Conservation (phyloP, 1,284 basidiomycete genomes). For the Trichosporon ovoides region DNA sequence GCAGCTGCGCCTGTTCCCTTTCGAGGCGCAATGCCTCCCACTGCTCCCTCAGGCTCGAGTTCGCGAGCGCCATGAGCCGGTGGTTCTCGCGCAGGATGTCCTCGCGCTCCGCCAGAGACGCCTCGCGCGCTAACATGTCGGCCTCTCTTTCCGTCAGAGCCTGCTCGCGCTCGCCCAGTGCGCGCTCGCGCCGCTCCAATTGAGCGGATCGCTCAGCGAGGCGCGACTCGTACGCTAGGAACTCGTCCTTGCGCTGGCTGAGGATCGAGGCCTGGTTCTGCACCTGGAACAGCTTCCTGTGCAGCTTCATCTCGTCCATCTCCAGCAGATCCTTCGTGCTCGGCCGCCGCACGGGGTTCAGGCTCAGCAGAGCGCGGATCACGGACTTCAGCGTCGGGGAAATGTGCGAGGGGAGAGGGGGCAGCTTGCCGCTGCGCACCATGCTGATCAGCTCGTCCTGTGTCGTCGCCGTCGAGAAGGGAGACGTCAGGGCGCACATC, state of each 20-base stretch:
- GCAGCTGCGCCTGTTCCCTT: constrained; percentile 51
- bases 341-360: constrained; percentile 42
- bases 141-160: constrained; percentile 23
- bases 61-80: constrained; percentile 62
- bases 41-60: constrained; percentile 52
- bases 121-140: constrained; percentile 60
- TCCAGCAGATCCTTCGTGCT: constrained; percentile 44
- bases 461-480: constrained; percentile 45
- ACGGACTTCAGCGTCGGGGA: constrained; percentile 37
- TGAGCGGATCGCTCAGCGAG: constrained; percentile 17
- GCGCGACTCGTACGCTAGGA: constrained; percentile 53
- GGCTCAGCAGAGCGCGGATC: constrained; percentile 44
- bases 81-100: constrained; percentile 66
- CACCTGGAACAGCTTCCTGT: constrained; percentile 43
- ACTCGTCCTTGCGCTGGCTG: constrained; percentile 49
- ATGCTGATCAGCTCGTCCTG: constrained; percentile 45
- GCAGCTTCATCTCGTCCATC: constrained; percentile 47
- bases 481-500: constrained; percentile 74
- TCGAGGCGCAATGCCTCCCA: constrained; percentile 54
- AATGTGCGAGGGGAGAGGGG: constrained; percentile 39
- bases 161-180: constrained; percentile 26
- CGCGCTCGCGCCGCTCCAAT: constrained; percentile 23
- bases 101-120: constrained; percentile 59
- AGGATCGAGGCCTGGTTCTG: constrained; percentile 44
- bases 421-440: constrained; percentile 45